phyloP scores from a whole-genome alignment of 2,329 filamentous ascomycete species.

The Stagonosporopsis chrysanthemi region DNA sequence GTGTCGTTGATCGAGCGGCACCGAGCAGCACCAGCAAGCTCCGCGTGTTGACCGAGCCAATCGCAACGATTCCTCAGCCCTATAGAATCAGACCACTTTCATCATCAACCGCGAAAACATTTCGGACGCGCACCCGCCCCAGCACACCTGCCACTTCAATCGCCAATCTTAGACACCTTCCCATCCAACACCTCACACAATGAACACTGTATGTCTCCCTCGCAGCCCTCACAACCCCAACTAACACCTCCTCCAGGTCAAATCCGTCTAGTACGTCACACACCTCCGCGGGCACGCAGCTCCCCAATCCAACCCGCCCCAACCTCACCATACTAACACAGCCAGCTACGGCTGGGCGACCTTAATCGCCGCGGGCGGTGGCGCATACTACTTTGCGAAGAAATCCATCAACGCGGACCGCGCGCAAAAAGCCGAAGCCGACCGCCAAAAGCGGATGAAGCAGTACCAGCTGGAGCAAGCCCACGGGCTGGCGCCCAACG shows the following conservation, averaged over 20 bases:
- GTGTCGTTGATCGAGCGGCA: not conserved
- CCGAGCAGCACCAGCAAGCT: not conserved
- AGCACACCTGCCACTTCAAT: not conserved
- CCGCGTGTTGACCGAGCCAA: constrained; percentile 5
- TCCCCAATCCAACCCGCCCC: not conserved
- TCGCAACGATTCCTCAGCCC: constrained; percentile 24
- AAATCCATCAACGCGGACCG: constrained; percentile 91
- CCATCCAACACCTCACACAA: constrained; percentile 31
- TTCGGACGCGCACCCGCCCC: constrained; percentile 13
- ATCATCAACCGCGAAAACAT: constrained; percentile 31
- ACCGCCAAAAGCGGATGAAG: constrained; percentile 41
- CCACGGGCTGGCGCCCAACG: constrained; percentile 8
- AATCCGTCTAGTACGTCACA: constrained; percentile 65
- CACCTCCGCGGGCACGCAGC: not conserved
- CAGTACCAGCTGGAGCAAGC: constrained; percentile 44
- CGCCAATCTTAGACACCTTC: not conserved
- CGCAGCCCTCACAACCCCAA: not conserved
- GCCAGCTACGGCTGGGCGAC: constrained; percentile 88
- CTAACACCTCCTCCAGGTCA: constrained; percentile 54
- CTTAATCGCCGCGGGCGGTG: constrained; percentile 82
- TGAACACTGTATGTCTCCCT: constrained; percentile 61
- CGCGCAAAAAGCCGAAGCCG: constrained; percentile 69
- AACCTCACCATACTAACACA: not conserved
- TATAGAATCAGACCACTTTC: constrained; percentile 43
- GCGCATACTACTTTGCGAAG: constrained; percentile 96